Base-by-base conservation (phyloP, 768 basidiomycete genomes). In the Boletus reticuloceps region DNA sequence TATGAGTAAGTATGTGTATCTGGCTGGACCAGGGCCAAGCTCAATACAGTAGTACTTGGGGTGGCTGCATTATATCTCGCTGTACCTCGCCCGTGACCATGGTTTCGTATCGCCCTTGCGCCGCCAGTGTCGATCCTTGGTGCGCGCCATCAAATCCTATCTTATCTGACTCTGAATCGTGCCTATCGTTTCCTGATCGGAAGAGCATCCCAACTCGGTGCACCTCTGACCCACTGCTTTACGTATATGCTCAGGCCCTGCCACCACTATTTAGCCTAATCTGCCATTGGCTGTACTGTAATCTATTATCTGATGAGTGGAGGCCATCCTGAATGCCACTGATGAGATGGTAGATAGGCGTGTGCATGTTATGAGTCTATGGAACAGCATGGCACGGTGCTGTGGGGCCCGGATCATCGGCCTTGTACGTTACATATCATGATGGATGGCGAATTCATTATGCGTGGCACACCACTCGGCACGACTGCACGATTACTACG, bases 161-260 rank as follows among this genome's bases (percentile, higher is more conserved):
- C 27, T 13, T 16, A 2, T 17, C 20, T 10, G 27, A 19, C 19
- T 37, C 20, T 9, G 16, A 10, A 14, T 16, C 9, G 31, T 45
- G 20, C 49, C 41, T 43, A 48, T 29, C 20, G 16, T 6, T 6
- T 19, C 42, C 31, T 22, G 43, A 46, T 55, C 2, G 10, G 29
- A 9, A 25, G 42, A 34, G n/a, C 20, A 29, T 39, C n/a, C 59
- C 52, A 46, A 50, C 44, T 44, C 20, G 31, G 61, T 52, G 5
- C 14, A 43, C 31, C 55, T 60, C 52, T 41, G 49, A n/a, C 13
- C 19, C 5, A 5, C 34, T 59, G 22, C 54, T 42, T 3, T 39
- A 14, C 6, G 8, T 1, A 6, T 4, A 2, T 16, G 25, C 29
- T 41, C 29, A 46, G 44, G 12, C 12, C 14, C 17, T n/a, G 25